Evolutionary conservation across 2,329 filamentous ascomycete species (phyloP), one percentile per base, ranked within the genome.

Genomic region (Talaromyces sp.): DNA sequence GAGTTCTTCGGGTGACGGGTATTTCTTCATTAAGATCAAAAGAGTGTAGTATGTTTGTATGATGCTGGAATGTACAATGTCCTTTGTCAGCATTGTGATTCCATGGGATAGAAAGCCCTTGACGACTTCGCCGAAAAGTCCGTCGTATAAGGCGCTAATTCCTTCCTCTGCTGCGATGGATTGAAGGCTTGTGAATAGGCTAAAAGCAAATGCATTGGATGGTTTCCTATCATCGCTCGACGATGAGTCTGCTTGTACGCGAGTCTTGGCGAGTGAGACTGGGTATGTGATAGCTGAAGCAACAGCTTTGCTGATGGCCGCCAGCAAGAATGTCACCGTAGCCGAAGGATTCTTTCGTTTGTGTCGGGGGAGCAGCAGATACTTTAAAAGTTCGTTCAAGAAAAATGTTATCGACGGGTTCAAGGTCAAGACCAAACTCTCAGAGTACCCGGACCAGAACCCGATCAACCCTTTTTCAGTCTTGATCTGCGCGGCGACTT

Each of bases 371-470:
- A 92, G 80, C 2, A 90, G 74, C 1, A 82, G 73, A 61, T 86
- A 83, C 69, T 89, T 88, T 22, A 95, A 80, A 8, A 89, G 79
- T 70, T 92, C 89, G 72, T 96, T 91, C 35, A 96, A 81, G 70
- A 94, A 88, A 74, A 97, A 93, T 0, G 93, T 96, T 68, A 97
- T 85, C 69, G 90, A 89, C 1, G 93, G 93, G 72, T 97, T 97
- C 33, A 96, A 82, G 0, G 93, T 93, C 60, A 96, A 79, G 45
- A 97, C 83, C 65, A 96, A 77, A 25, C 86, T 89, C 1, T 92
- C 92, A 22, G 90, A 91, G 75, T 96, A 96, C 0, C 93, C 93
- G 0, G 92, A 89, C 93, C 93, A 97, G 71, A 97, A 89, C 2
- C 92, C 92, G 52, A 81, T 74, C 10, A 93, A 66, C 0, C 93